Evolutionary conservation across 2,329 filamentous ascomycete genomes (phyloP), one percentile per base, ranked within the genome.

Genomic region (Bipolaris cookei): DNA sequence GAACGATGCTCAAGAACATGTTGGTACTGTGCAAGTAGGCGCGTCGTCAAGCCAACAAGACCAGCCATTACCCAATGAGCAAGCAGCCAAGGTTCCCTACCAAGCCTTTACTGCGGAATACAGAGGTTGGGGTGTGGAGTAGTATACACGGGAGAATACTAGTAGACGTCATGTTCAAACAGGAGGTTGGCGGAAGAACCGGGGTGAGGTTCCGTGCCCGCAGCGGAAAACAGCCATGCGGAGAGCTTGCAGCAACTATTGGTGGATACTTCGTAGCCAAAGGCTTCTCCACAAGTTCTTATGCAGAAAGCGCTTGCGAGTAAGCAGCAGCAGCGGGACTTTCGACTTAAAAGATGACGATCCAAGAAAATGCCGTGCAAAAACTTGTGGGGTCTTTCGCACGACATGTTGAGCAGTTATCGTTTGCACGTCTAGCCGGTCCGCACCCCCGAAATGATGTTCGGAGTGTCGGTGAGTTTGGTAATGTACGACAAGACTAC

Each of bases 161-260:
- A 42, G 46, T 47, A 43, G 49, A 63, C 59, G 64, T 68, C 62
- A 66, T 62, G 11, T 35, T 49, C 10, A 30, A 44, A 42, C 43
- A 38, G 28, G 44, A 65, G 63, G 59, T 65, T 30, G 39, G 56
- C 69, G 69, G 69, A 72, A 61, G 13, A 62, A 58, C 54, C 49
- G 46, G 59, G 50, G 46, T 58, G 18, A 44, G 52, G 21, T 54
- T 66, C 70, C 71, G 70, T 68, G 66, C 30, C 8, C 62, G 16
- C 56, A 65, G 62, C 18, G 13, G 63, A 21, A 62, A 21, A 62
- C 56, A 59, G 59, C 2, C 28, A 30, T 46, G 53, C 13, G 21
- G 23, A 6, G 13, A 25, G 23, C 21, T n/a, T 8, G 43, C 3
- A 13, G 13, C 16, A 4, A 11, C 62, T 56, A 72, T 72, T 72